Conservation (phyloP, 306 rosid species). For the Psophocarpus tetragonolobus region DNA sequence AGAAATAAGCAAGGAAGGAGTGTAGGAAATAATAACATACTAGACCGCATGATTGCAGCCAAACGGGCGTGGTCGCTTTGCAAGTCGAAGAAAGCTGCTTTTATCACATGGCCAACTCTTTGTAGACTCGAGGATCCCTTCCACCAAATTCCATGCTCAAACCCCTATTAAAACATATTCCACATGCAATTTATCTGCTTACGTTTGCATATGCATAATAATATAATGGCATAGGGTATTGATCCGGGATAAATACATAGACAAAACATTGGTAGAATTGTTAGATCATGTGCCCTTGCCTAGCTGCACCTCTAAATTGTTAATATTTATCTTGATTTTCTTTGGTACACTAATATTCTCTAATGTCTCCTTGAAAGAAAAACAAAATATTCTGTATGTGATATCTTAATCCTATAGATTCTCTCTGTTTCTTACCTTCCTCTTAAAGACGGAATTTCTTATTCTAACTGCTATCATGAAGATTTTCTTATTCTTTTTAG, state of each 20-base stretch:
- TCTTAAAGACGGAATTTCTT: conserved; percentile 1
- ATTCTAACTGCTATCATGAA: not conserved
- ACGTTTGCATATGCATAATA: conserved; percentile 9
- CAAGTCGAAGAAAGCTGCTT: conserved; percentile 70
- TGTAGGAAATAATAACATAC: conserved; percentile 59
- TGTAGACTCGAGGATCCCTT: conserved; percentile 50
- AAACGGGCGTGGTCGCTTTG: conserved; percentile 95
- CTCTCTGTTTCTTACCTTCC: conserved; percentile 28
- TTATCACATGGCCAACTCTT: conserved; percentile 87
- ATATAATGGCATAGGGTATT: conserved; percentile 3
- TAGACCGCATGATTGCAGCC: conserved; percentile 95
- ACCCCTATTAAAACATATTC: conserved; percentile 41
- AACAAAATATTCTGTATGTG: not conserved
- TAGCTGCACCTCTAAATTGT: conserved; percentile 30
- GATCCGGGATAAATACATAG: conserved; percentile 34
- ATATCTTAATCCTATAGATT: conserved; percentile 31
- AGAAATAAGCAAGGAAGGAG: conserved; percentile 33
- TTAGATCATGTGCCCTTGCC: conserved; percentile 60
- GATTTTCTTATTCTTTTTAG: conserved; percentile 12
- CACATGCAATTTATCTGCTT: conserved; percentile 25
- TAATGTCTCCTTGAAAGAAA: conserved; percentile 25
- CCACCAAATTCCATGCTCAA: conserved; percentile 46
- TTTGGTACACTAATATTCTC: conserved; percentile 37
- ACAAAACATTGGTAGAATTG: conserved; percentile 37
- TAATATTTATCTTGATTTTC: conserved; percentile 34